phyloP scores from a whole-genome alignment of 352 stramenopile species.

The Pythium phragmitis region DNA sequence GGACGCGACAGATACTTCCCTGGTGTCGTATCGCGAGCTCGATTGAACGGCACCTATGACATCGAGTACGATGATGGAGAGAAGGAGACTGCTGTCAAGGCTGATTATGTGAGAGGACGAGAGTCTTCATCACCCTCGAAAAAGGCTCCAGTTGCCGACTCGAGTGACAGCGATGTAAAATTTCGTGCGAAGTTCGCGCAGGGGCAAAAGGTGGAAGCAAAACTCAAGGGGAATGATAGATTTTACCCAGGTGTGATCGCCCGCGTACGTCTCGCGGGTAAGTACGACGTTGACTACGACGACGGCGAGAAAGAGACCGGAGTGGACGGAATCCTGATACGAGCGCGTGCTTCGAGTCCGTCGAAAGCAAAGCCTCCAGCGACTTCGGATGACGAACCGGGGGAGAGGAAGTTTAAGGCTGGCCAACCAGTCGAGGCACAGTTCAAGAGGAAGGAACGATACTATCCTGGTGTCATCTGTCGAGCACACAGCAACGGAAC shows the following conservation, averaged over 20 bases:
- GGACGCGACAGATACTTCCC: conserved; percentile 65
- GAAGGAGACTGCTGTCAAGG: conserved; percentile 35
- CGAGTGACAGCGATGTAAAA: conserved; percentile 17
- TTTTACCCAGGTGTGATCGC: conserved; percentile 65
- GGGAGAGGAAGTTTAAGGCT: conserved; percentile 27
- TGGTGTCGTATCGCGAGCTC: conserved; percentile 56
- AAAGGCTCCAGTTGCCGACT: conserved; percentile 24
- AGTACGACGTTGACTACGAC: conserved; percentile 71
- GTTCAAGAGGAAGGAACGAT: conserved; percentile 39
- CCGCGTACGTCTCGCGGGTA: conserved; percentile 41
- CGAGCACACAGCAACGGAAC: conserved; percentile 39
- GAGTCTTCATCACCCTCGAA: conserved; percentile 26
- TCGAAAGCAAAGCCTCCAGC: conserved; percentile 9
- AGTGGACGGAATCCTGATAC: conserved; percentile 24
- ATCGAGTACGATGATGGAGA: conserved; percentile 64
- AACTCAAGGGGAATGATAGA: conserved; percentile 53
- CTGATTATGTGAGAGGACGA: conserved; percentile 30
- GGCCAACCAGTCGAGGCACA: conserved; percentile 30
- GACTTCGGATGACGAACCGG: conserved; percentile 15
- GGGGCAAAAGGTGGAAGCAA: conserved; percentile 51
- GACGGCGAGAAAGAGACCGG: conserved; percentile 60
- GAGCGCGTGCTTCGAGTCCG: conserved; percentile 11
- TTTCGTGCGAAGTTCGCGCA: conserved; percentile 7
- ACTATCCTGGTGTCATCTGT: conserved; percentile 36
- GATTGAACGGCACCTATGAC: conserved; percentile 70